Evolutionary conservation across 2,329 filamentous ascomycete species (phyloP).

Genomic region (Apiospora malaysiana): DNA sequence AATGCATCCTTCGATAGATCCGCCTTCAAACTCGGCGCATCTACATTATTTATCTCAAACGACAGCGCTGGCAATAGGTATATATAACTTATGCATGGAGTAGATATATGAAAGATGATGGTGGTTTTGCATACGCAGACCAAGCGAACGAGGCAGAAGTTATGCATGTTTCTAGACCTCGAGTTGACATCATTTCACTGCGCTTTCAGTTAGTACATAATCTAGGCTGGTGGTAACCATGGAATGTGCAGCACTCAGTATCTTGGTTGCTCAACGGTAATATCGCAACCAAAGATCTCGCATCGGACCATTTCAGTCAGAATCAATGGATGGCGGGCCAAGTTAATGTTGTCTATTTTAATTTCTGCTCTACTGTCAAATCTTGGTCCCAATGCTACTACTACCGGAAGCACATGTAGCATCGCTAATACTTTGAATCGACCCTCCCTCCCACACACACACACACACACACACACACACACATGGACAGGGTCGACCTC

Average conservation of each 20-base stretch:
- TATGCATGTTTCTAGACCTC: no score
- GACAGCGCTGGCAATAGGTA: no score
- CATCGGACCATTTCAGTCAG: neutral
- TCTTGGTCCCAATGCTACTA: constrained; percentile 1
- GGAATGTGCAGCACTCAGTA: neutral
- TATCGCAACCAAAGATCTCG: constrained; percentile 6
- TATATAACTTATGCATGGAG: neutral
- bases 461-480: neutral
- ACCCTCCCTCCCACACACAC: neutral
- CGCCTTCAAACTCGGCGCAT: neutral
- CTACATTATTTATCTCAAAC: neutral
- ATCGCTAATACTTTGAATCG: neutral
- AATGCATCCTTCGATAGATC: neutral
- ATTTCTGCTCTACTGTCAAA: neutral
- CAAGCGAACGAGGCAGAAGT: neutral
- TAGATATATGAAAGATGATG: neutral
- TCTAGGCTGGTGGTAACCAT: neutral
- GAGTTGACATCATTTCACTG: neutral
- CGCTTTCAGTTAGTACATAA: neutral
- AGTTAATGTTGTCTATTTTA: neutral
- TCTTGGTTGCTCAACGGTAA: neutral
- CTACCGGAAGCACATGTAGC: neutral
- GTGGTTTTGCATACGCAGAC: neutral
- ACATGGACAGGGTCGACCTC: neutral
- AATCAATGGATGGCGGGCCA: neutral